Percentiles rank a stretch among this genome's conserved stretches.
These are phyloP conservation scores for Berberis thunbergii DNA, from an alignment of 164 flowering plant genomes.

Conservation along the genomic window DNA sequence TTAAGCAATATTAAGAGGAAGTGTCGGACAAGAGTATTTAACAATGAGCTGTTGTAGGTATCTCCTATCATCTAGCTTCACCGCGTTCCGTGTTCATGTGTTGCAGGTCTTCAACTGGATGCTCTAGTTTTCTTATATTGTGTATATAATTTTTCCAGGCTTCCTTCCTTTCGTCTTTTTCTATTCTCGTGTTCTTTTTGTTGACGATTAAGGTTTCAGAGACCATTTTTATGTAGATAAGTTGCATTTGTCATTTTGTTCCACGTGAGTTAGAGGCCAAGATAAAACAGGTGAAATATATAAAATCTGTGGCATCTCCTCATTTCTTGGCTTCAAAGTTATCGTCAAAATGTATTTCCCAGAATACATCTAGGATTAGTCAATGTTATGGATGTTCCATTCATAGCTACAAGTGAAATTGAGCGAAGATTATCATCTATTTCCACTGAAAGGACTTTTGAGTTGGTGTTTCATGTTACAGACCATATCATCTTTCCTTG, in stretches of 20 bases:
- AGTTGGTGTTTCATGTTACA: conserved; percentile 22
- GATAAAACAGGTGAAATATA: background rate
- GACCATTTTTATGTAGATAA: background rate
- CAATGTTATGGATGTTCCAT: conserved; percentile 4
- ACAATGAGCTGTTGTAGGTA: too few relatives aligned
- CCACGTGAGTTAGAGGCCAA: background rate
- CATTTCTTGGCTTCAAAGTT: background rate
- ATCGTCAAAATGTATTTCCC: background rate
- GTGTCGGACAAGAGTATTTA: too few relatives aligned
- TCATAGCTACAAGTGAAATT: conserved; percentile 10
- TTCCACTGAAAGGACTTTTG: conserved; percentile 24
- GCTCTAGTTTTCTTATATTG: background rate
- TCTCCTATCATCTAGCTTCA: too few relatives aligned
- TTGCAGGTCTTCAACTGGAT: background rate
- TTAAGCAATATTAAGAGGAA: too few relatives aligned
- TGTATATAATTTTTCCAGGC: background rate
- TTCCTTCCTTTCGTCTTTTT: background rate
- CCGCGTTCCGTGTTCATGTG: too few relatives aligned
- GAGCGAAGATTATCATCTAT: conserved; percentile 12
- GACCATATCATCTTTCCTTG: conserved; percentile 16
- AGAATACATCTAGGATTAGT: conserved; percentile 5
- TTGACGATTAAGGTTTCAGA: background rate
- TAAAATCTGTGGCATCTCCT: conserved; percentile 5
- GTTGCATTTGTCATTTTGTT: background rate
- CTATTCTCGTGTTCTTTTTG: background rate